These are phyloP conservation scores for Stereocaulon alpinum DNA, from an alignment of 495 filamentous ascomycete species.

Conservation along the genomic window DNA sequence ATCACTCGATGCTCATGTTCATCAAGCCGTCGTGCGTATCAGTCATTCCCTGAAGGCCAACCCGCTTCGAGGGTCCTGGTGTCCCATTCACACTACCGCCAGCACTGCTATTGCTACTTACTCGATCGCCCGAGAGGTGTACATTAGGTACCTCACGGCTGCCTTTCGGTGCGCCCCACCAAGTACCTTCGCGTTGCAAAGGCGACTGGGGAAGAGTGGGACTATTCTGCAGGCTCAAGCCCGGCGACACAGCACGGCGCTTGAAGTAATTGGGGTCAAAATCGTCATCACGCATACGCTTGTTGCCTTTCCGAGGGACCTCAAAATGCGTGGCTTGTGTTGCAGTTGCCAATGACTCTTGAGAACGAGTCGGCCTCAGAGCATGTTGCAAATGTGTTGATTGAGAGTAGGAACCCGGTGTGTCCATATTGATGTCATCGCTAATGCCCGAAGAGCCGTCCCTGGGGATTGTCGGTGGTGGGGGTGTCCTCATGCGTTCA, in stretches of 20 bases:
- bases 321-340: conserved; percentile 50
- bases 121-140: conserved; percentile 39
- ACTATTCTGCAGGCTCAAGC: conserved; percentile 82
- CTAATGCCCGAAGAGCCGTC: conserved; percentile 52
- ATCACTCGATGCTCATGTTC: conserved; percentile 87
- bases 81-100: conserved; percentile 27
- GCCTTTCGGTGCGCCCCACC: conserved; percentile 61
- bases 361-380: conserved; percentile 27
- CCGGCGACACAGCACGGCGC: conserved; percentile 83
- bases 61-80: conserved; percentile 46
- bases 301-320: conserved; percentile 54
- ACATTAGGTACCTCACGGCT: conserved; percentile 44
- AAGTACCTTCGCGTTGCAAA: conserved; percentile 53
- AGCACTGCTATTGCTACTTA: conserved; percentile 35
- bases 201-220: conserved; percentile 76
- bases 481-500: conserved; percentile 51
- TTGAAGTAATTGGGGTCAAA: conserved; percentile 87
- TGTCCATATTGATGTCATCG: conserved; percentile 71
- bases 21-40: conserved; percentile 93
- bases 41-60: conserved; percentile 90
- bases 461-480: conserved; percentile 47
- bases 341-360: conserved; percentile 39
- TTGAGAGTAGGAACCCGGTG: conserved; percentile 44
- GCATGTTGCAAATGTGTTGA: conserved; percentile 15
- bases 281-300: conserved; percentile 82